Base-by-base conservation (phyloP, 371 early-diverging fungal genomes). In the Haplosporangium sp. region DNA sequence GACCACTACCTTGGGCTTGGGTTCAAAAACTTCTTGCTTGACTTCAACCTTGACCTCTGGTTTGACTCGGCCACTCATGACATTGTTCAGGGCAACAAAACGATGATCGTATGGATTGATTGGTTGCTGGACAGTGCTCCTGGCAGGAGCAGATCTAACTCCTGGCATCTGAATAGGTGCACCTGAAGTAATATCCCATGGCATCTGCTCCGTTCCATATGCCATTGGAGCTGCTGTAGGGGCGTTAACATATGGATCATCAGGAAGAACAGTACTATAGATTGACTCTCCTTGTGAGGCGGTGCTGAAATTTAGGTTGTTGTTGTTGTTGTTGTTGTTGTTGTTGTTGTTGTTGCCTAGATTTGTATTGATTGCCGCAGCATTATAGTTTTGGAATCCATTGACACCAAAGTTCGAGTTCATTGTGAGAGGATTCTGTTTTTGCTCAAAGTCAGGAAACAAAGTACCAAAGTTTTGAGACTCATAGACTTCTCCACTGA, bases 401-500 rank as follows among this genome's bases (percentile, higher is more conserved):
- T 27, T 62, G 35, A 67, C 50, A 11, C 59, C 48, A 52, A 42
- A 72, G 42, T 35, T 27, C 55, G 66, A 39, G 42, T 76, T 71
- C 52, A 72, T 19, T 20, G 82, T 55, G 2, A 67, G 17, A 1
- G 82, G 76, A 42, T 53, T 72, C 66, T 67, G 73, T 48, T 72
- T 76, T 53, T 72, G 76, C 19, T 76, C 76, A 55, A 53, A 73
- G 53, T 72, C 78, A 2, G 76, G 76, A 67, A 81, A 75, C 35
- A 73, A 47, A 27, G 82, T 64, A 34, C 65, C 69, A 40, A 72
- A 76, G 7, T 70, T 39, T 58, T 72, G 76, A 39, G 73, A 65
- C 52, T 72, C 64, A 73, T 65, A 82, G 50, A 73, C 59, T 64
- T 82, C 73, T 60, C 76, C 76, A 72, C 72, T 71, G 65, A 76